These are phyloP conservation scores for Parasitella parasitica DNA, from an alignment of 371 early-diverging fungal species.

Conservation along the genomic window DNA sequence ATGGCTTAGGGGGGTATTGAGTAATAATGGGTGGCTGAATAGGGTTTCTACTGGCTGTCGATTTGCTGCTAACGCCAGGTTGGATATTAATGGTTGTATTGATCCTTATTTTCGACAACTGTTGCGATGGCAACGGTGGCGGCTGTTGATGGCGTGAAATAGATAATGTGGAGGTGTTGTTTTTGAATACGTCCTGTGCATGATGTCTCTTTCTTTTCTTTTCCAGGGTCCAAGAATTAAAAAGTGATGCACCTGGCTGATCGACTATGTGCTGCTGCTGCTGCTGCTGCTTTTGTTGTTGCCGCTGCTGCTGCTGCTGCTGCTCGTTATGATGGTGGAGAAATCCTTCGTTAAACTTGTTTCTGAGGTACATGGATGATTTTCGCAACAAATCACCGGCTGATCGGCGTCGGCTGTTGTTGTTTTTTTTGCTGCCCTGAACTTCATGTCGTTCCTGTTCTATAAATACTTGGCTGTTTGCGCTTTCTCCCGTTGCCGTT, in stretches of 20 bases:
- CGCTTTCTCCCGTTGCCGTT: neutral
- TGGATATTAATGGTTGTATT: constrained; percentile 21
- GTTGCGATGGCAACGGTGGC: neutral
- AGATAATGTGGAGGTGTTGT: neutral
- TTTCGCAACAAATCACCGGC: constrained; percentile 20
- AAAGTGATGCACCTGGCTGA: constrained; percentile 5
- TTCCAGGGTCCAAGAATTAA: constrained; percentile 15
- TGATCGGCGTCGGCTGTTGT: constrained; percentile 6
- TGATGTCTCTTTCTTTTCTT: constrained; percentile 9
- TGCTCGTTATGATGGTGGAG: neutral
- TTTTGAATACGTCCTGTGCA: constrained; percentile 9
- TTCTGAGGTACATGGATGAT: constrained; percentile 24
- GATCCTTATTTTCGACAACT: constrained; percentile 16
- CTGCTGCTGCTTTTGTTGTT: neutral
- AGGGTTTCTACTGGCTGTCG: neutral
- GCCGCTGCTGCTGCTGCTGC: neutral
- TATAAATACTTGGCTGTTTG: neutral
- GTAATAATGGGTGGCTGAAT: constrained; percentile 29
- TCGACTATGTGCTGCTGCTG: neutral
- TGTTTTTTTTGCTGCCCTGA: neutral
- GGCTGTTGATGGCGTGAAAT: neutral
- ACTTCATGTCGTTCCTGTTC: neutral
- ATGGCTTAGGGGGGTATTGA: constrained; percentile 44
- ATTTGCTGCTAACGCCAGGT: neutral
- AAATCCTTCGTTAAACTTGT: constrained; percentile 11